Conservation (phyloP, 768 basidiomycete genomes). For the Agaricus sinodeliciosus region DNA sequence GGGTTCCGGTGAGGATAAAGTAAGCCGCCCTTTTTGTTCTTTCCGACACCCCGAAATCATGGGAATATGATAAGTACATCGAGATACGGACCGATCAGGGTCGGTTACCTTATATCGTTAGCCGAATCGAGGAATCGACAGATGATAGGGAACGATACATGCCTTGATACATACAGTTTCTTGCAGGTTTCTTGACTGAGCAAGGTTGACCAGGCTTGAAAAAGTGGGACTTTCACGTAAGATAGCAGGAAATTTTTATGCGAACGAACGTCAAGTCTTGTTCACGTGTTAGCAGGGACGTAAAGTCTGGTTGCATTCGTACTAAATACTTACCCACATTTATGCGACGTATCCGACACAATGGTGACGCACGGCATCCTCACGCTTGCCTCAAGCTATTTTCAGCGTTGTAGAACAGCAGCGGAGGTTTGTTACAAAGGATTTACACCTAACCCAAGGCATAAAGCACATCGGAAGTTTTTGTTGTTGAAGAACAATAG, state of each 20-base stretch:
- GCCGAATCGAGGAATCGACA: not conserved
- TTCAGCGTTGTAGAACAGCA: not conserved
- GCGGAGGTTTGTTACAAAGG: not conserved
- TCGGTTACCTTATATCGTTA: not conserved
- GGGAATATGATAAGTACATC: not conserved
- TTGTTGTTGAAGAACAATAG: not conserved
- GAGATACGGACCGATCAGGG: not conserved
- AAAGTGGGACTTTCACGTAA: constrained; percentile 3
- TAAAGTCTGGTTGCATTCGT: too few relatives aligned
- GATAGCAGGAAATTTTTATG: constrained; percentile 1
- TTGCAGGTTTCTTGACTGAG: constrained; percentile 6
- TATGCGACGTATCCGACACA: too few relatives aligned
- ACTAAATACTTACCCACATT: not conserved
- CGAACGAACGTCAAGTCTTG: not conserved
- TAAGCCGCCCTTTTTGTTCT: too few relatives aligned
- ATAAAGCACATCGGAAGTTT: not conserved
- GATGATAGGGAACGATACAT: not conserved
- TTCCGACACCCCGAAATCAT: not conserved
- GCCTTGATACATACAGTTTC: not conserved
- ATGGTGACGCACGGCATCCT: too few relatives aligned
- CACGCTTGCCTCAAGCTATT: too few relatives aligned
- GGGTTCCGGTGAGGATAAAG: not conserved
- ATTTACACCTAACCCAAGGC: not conserved
- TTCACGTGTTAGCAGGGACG: not conserved
- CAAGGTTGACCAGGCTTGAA: not conserved